phyloP scores from a whole-genome alignment of 805 yeast genomes.

The Pichia gijzeniarum region DNA sequence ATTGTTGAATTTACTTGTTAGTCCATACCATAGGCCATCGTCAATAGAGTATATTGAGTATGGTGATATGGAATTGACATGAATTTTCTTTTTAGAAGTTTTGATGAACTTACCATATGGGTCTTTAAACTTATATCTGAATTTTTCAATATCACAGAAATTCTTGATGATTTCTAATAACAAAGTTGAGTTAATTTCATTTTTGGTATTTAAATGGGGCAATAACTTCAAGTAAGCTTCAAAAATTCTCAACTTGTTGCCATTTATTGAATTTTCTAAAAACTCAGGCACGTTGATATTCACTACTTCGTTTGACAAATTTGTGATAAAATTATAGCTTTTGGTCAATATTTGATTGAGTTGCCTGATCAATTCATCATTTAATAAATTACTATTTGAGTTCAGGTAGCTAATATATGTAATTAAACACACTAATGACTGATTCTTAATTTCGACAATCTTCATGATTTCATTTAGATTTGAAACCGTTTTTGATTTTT shows the following conservation, averaged over 20 bases:
- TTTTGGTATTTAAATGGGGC: constrained; percentile 28
- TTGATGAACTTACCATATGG: constrained; percentile 4
- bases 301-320: constrained; percentile 21
- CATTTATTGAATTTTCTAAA: constrained; percentile 20
- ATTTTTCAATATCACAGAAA: constrained; percentile 22
- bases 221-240: constrained; percentile 28
- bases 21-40: constrained; percentile 37
- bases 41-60: constrained; percentile 30
- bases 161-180: constrained; percentile 30
- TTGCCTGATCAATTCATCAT: constrained; percentile 29
- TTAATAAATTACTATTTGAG: constrained; percentile 36
- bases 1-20: constrained; percentile 35
- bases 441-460: constrained; percentile 46
- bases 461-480: constrained; percentile 31
- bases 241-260: constrained; percentile 28
- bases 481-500: constrained; percentile 27
- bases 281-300: constrained; percentile 14
- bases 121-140: constrained; percentile 8
- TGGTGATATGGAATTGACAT: constrained; percentile 16
- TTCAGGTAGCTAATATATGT: constrained; percentile 44
- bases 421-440: constrained; percentile 51
- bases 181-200: constrained; percentile 28
- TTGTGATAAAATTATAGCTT: constrained; percentile 26
- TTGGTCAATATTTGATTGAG: constrained; percentile 27
- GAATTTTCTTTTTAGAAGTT: constrained; percentile 14